Conservation (phyloP, 306 rosid species). For the Cotoneaster glaucophyllus region DNA sequence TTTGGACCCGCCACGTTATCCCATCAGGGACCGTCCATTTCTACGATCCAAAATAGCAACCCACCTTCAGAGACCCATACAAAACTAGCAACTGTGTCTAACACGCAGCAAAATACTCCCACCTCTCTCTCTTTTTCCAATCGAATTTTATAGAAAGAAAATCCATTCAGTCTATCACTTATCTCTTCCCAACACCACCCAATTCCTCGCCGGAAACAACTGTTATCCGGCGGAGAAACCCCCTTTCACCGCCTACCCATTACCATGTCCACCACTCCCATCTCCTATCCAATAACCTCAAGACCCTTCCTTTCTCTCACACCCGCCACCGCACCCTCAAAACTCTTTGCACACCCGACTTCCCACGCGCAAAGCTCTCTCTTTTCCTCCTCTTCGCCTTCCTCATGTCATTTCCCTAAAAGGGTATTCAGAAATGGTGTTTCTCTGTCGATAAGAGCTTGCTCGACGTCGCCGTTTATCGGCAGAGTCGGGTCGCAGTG, state of each 20-base stretch:
- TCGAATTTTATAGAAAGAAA: neutral
- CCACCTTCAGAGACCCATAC: neutral
- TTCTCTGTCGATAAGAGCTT: constrained; percentile 29
- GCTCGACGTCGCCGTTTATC: constrained; percentile 52
- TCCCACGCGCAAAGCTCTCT: neutral
- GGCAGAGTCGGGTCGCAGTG: constrained; percentile 42
- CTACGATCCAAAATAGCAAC: neutral
- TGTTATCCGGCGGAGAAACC: constrained; percentile 26
- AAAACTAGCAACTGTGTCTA: neutral
- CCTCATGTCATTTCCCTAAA: constrained; percentile 12
- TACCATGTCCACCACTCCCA: constrained; percentile 13
- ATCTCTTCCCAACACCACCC: constrained; percentile 2
- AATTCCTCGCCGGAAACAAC: constrained; percentile 17
- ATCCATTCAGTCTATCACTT: neutral
- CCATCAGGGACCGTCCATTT: constrained; percentile 1
- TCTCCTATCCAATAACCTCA: constrained; percentile 29
- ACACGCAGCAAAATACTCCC: neutral
- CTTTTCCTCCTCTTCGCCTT: neutral
- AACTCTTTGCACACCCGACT: neutral
- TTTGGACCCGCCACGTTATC: neutral
- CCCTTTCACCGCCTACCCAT: neutral
- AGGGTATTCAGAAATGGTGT: constrained; percentile 22
- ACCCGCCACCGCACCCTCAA: neutral
- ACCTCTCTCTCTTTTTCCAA: neutral
- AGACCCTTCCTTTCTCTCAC: constrained; percentile 25